Base-by-base conservation (phyloP, 768 basidiomycete genomes). In the Pluteus cervinus region DNA sequence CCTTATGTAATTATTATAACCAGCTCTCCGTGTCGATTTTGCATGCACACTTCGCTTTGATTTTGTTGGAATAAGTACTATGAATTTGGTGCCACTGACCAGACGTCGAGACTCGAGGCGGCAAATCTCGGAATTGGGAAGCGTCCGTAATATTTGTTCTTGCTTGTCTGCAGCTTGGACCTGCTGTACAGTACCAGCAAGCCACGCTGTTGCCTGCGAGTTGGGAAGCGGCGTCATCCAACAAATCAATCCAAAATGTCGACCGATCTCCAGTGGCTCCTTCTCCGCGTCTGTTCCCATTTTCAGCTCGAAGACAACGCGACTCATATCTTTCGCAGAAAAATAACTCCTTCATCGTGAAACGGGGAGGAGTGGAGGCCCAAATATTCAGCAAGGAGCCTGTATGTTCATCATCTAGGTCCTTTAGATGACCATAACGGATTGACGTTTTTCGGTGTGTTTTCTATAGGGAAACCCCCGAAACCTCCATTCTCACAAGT, bases 261-360 rank as follows among this genome's bases (percentile, higher is more conserved):
- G 54, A 57, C 68, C 70, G 89, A 93, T 62, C 86, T 94, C 63
- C 76, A 92, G 69, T 94, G 91, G 91, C 81, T 91, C 60, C 82
- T 94, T 45, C 65, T 88, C 60, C 86, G 86, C 57, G 86, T 88
- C 41, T 5, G 16, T 24, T 6, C 10, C 6, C 28, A 5, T 10
- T 18, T 16, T 17, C 26, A 4, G n/a, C 42, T 40, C 24, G 43
- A 34, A 16, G 7, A 12, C 23, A 17, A 39, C 21, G 22, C 32
- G 25, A 33, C 32, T 25, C 31, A 33, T 39, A 39, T n/a, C n/a
- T n/a, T n/a, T 43, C 43, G 9, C 57, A 92, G 84, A 79, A 85
- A 52, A 68, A 74, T 70, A 91, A 83, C 75, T 83, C 88, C 47
- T 89, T 81, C 75, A 67, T 85, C 46, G 86, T 91, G 56, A 89